These are phyloP conservation scores for Lagenaria siceraria DNA, from an alignment of 306 rosid genomes.

Conservation along the genomic window DNA sequence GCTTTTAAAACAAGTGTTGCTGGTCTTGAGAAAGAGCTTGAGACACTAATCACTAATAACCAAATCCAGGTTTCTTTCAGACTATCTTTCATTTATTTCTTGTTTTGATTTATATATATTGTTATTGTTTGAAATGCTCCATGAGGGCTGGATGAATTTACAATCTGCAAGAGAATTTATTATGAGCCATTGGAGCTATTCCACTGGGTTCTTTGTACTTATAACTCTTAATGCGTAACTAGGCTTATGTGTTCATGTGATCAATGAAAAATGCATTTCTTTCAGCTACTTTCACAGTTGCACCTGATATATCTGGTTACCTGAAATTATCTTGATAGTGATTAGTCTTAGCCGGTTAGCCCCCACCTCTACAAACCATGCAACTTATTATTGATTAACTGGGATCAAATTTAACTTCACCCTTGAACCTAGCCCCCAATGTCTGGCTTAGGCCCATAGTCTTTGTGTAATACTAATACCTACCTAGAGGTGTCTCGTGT, in stretches of 20 bases:
- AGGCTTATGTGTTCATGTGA: not conserved
- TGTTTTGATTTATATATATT: not conserved
- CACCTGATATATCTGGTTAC: not conserved
- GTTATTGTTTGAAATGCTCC: not conserved
- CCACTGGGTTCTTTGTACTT: not conserved
- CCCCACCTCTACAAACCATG: not conserved
- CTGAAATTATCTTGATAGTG: not conserved
- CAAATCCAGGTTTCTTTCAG: constrained; percentile 72
- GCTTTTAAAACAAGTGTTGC: constrained; percentile 90
- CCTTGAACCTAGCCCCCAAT: not conserved
- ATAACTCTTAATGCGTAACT: not conserved
- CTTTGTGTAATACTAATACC: not conserved
- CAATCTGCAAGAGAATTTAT: not conserved
- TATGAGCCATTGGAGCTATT: not conserved
- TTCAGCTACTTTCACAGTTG: not conserved
- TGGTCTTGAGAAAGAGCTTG: constrained; percentile 94
- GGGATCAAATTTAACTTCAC: not conserved
- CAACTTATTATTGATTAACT: not conserved
- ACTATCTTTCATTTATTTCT: not conserved
- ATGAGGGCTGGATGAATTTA: not conserved
- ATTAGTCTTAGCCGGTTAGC: not conserved
- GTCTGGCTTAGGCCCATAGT: not conserved
- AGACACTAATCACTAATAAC: constrained; percentile 84
- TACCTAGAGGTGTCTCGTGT: not conserved
- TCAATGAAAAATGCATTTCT: not conserved